phyloP scores from a whole-genome alignment of 345 rosid species.

The Noccaea bulbosa region DNA sequence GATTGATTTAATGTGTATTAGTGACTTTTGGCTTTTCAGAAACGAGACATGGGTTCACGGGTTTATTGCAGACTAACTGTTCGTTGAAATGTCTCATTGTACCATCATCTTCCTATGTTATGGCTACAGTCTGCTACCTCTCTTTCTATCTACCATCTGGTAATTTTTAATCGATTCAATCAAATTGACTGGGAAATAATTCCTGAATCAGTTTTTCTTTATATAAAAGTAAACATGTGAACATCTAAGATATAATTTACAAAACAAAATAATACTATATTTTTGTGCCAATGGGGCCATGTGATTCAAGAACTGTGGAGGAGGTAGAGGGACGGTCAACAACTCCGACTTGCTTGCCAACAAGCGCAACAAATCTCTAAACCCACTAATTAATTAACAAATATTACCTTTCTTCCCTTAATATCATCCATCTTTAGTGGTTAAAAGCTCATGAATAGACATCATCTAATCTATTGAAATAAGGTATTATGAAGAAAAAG shows the following conservation, averaged over 20 bases:
- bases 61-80: slow-evolving; percentile 31
- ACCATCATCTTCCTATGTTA: slow-evolving; percentile 5
- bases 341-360: slow-evolving; percentile 73
- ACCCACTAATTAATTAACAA: background rate
- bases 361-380: slow-evolving; percentile 42
- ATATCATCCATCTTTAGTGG: slow-evolving; percentile 15
- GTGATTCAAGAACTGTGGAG: slow-evolving; percentile 33
- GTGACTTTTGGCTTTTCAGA: slow-evolving; percentile 35
- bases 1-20: slow-evolving; percentile 1
- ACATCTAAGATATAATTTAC: background rate
- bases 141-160: background rate
- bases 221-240: slow-evolving; percentile 1
- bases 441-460: slow-evolving; percentile 4
- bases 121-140: slow-evolving; percentile 1
- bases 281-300: background rate
- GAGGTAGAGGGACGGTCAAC: slow-evolving; percentile 66
- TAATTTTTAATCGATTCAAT: background rate
- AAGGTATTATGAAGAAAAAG: background rate
- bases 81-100: slow-evolving; percentile 25
- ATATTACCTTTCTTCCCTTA: background rate
- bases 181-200: background rate
- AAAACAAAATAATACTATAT: background rate
- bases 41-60: slow-evolving; percentile 30
- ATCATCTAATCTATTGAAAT: background rate
- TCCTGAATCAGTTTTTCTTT: background rate